These are phyloP conservation scores for Trichomonas tenax DNA, from an alignment of 208 protist species.

Conservation along the genomic window DNA sequence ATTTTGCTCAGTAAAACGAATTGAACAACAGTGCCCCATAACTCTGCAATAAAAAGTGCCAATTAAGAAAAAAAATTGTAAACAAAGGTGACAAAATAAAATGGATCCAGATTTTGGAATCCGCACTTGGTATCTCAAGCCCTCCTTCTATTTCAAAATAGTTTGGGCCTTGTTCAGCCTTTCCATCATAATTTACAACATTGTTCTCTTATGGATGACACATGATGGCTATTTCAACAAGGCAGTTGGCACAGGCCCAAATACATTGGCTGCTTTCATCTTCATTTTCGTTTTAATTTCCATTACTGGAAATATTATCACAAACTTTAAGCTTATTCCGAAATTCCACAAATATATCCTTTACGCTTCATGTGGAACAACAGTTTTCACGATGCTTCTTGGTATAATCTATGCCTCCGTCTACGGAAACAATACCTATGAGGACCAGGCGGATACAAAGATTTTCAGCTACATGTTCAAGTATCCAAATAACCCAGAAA, in stretches of 20 bases:
- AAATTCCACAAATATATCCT: background rate
- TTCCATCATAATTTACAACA: background rate
- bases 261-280: background rate
- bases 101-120: background rate
- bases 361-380: background rate
- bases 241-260: background rate
- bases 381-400: background rate
- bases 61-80: too few relatives aligned
- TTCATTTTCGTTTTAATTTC: background rate
- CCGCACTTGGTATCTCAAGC: background rate
- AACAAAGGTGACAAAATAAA: too few relatives aligned
- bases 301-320: background rate
- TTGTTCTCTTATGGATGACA: background rate
- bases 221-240: background rate
- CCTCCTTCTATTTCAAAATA: background rate
- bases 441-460: background rate
- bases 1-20: background rate
- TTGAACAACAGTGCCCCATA: background rate
- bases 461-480: background rate
- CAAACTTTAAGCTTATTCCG: background rate
- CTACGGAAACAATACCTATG: background rate
- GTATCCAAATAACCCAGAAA: background rate
- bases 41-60: too few relatives aligned
- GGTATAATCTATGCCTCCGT: background rate
- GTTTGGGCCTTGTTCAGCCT: background rate